Percentiles rank a stretch among this genome's conserved stretches.
Evolutionary conservation across 495 filamentous ascomycete species (phyloP).

Genomic region (Penicillium simplicissimum): DNA sequence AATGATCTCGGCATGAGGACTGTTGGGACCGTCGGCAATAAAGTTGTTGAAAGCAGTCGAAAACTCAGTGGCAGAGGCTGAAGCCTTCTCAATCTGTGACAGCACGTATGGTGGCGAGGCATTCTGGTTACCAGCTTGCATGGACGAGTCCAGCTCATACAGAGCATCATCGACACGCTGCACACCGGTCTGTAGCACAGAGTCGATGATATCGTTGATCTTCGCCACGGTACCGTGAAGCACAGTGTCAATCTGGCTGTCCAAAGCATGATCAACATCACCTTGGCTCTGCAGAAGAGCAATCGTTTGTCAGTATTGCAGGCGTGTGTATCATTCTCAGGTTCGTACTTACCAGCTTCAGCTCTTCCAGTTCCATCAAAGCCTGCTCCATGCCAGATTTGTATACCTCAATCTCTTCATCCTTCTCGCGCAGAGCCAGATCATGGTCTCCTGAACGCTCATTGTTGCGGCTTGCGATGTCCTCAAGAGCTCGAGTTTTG

Average conservation of each 20-base stretch:
- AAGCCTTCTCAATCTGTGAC: constrained; percentile 95
- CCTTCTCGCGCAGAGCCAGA: constrained; percentile 80
- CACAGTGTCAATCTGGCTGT: constrained; percentile 87
- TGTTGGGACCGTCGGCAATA: constrained; percentile 94
- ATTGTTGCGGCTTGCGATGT: constrained; percentile 69
- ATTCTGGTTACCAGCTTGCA: constrained; percentile 98
- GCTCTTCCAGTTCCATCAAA: constrained; percentile 83
- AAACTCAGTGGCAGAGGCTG: constrained; percentile 92
- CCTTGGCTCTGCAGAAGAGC: constrained; percentile 54
- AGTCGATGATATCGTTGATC: constrained; percentile 97
- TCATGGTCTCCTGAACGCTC: constrained; percentile 87
- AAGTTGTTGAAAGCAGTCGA: constrained; percentile 97
- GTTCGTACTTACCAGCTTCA: constrained; percentile 52
- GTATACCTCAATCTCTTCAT: constrained; percentile 95
- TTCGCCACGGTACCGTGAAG: constrained; percentile 82
- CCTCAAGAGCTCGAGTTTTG: constrained; percentile 88
- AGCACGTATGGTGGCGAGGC: constrained; percentile 94
- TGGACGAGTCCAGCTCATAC: constrained; percentile 94
- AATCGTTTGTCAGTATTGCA: not conserved
- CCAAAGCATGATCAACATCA: constrained; percentile 77
- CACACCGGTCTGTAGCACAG: constrained; percentile 90
- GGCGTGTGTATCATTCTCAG: not conserved
- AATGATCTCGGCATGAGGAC: constrained; percentile 87
- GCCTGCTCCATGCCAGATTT: constrained; percentile 97
- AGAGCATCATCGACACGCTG: constrained; percentile 94